Base-by-base conservation (phyloP, 164 flowering plant genomes). In the Berberis thunbergii region DNA sequence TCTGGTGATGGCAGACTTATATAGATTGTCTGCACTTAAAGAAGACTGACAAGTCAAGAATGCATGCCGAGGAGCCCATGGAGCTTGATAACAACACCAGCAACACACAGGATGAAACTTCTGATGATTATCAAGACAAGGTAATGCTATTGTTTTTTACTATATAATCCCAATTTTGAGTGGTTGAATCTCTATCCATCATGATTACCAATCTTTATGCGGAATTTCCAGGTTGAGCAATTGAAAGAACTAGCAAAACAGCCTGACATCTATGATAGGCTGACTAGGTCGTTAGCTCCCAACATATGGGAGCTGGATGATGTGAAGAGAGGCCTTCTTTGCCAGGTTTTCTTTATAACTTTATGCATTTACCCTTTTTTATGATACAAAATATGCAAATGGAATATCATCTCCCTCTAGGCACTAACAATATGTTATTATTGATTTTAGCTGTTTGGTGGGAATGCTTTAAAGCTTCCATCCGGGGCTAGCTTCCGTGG, bases 271-370 rank as follows among this genome's bases (percentile, higher is more conserved):
- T 94, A 91, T 72, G 93, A 89, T 8, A 79, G 73, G 68, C 75
- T 94, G 54, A 89, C 97, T 39, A 86, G 83, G 62, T 94, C 99
- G 43, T 65, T 94, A 74, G 99, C 99, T 45, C 99, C 99, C 45
- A 94, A 89, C 68, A 94, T 94, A 62, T 94, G 99, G 99, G 99
- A 94, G 79, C 80, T 94, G 59, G 99, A 94, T 69, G 97, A 94
- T 75, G 99, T 94, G 38, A 94, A 94, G 81, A 91, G 74, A 72
- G 99, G 99, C 57, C 97, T 94, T 66, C 96, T 94, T 69, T 91
- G 99, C 77, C 99, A 94, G 96, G 99, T 94, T 60, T 11, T 5
- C 3, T 13, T 58, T 60, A 45, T 7, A 1, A 10, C 2, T 6
- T 7, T 2, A 3, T 4, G 10, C 54, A 10, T 12, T 52, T 50